Evolutionary conservation across 2,329 filamentous ascomycete genomes (phyloP), one percentile per base, ranked within the genome.

Genomic region (Mollisiaceae sp.): DNA sequence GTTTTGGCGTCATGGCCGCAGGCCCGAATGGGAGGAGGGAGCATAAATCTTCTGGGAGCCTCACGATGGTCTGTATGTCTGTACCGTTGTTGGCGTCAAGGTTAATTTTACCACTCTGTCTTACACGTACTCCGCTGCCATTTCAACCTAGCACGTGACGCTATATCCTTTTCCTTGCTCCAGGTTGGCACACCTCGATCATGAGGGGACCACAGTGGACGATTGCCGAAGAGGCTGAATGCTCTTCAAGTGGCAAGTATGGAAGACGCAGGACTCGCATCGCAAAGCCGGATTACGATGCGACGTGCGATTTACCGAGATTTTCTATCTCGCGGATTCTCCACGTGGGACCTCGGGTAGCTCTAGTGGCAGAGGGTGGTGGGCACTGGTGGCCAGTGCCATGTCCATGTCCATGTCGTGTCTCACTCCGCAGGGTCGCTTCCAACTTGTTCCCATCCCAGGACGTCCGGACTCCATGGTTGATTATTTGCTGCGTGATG

Each of bases 91-190:
- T 54, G 24, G 50, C 27, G 14, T 54, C 50, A 24, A 54, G 22
- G 12, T 32, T 35, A 54, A 54, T 32, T 54, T 24, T 54, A 32
- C 50, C 50, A 54, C 47, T 50, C 45, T 54, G 50, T 32, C 14
- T 54, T 32, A n/a, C n/a, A n/a, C n/a, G n/a, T n/a, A 14, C 50
- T 54, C 50, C 22, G 24, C 8, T 32, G n/a, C 9, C 15, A 45
- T 45, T 45, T 20, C 43, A 45, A 20, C 24, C 5, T 54, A 14
- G 14, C 50, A 35, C 50, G 50, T 54, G 15, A 54, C 18, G 32
- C 4, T 27, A 24, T 2, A 18, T 54, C 6, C 27, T 32, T 32
- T 32, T 32, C 3, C 27, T 54, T 27, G 43, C 43, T 47, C 8
- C 45, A 50, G n/a, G 8, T 22, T 4, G 27, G 27, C 27, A 32